These are phyloP conservation scores for Melaleuca alternifolia DNA, from an alignment of 345 rosid genomes.

Conservation along the genomic window DNA sequence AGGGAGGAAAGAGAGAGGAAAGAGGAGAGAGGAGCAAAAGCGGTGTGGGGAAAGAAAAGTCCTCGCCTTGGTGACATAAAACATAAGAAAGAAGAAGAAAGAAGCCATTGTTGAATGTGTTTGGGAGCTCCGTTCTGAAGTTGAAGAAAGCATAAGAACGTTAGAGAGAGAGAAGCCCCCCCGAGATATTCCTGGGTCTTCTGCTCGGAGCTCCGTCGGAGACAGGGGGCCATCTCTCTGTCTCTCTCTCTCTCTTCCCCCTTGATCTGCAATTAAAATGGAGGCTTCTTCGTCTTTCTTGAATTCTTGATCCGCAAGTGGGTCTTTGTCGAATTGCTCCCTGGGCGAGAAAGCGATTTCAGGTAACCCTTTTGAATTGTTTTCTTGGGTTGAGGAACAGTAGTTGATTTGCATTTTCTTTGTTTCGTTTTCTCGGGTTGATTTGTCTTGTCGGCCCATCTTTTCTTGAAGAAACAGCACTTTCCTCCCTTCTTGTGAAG, in stretches of 20 bases:
- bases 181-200: background rate
- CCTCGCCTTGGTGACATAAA: background rate
- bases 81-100: background rate
- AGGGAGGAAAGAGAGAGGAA: background rate
- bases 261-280: background rate
- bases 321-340: conserved; percentile 5
- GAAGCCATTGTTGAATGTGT: background rate
- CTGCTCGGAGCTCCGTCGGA: background rate
- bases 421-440: background rate
- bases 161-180: background rate
- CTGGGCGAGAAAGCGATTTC: background rate
- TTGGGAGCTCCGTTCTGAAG: background rate
- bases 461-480: background rate
- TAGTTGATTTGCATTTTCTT: background rate
- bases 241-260: background rate
- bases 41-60: background rate
- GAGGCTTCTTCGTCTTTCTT: conserved; percentile 6
- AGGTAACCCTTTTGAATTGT: background rate
- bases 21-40: background rate
- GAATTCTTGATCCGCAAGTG: conserved; percentile 40
- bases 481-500: background rate
- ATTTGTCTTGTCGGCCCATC: background rate
- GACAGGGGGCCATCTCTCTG: background rate
- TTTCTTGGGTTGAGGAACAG: background rate
- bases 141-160: background rate